Evolutionary conservation across 2,329 filamentous ascomycete species (phyloP), one percentile per base, ranked within the genome.

Genomic region (Talaromyces sp.): DNA sequence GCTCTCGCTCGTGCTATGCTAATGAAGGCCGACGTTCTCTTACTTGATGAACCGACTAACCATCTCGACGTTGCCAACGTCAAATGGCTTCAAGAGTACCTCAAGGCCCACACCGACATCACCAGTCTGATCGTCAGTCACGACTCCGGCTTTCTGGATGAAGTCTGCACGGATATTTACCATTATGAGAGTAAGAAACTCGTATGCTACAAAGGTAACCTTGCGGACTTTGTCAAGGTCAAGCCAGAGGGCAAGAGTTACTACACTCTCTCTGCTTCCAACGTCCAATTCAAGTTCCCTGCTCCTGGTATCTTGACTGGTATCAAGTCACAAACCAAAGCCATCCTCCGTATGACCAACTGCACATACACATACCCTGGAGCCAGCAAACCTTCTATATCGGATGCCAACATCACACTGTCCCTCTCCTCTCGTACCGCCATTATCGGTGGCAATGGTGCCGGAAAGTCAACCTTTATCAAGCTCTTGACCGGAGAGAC

Each of bases 141-240:
- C 90, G 95, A 99, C 84, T 98, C 93, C 2, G 89, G 90, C 23
- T 99, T 99, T 85, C 81, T 99, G 63, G 95, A 99, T 75, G 92
- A 93, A 67, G 93, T 99, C 68, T 98, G 93, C 73, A 99, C 95
- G 6, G 95, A 99, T 75, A 97, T 99, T 73, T 97, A 97, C 81
- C 95, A 99, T 81, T 99, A 99, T 79, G 95, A 99, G 78, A 86
- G 88, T 78, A 99, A 99, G 87, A 99, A 98, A 82, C 85, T 99
- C 37, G 80, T 81, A 44, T 77, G 75, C 68, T 83, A 83, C 71
- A 77, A 76, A 60, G 81, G 81, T 56, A 83, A 83, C 67, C 75
- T 83, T 62, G 79, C 81, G 48, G 81, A 69, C 69, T 97, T 99
- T 73, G 95, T 99, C 75, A 85, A 90, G 78, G 82, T 91, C 69